phyloP scores from a whole-genome alignment of 352 stramenopile genomes.

The Globisporangium nodosum region DNA sequence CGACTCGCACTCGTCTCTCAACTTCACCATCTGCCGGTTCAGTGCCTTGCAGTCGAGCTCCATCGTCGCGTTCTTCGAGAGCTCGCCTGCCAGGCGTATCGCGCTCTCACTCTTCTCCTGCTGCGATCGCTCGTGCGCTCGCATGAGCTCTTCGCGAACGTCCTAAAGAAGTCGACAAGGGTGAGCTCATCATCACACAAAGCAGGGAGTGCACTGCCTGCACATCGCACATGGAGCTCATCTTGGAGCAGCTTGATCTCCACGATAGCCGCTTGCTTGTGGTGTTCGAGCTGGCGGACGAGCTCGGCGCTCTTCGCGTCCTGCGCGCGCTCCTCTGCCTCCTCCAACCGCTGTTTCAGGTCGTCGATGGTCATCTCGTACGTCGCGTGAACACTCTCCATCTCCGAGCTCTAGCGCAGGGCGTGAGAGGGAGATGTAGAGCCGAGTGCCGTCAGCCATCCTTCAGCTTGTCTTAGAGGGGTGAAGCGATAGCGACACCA shows the following conservation, averaged over 20 bases:
- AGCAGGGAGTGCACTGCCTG: neutral
- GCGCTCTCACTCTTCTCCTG: conserved; percentile 37
- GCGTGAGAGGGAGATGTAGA: neutral
- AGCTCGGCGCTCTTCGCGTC: conserved; percentile 32
- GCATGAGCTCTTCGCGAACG: conserved; percentile 39
- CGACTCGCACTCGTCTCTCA: conserved; percentile 46
- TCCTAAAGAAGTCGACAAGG: conserved; percentile 23
- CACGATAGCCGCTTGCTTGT: conserved; percentile 37
- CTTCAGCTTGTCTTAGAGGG: neutral
- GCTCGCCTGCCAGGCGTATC: conserved; percentile 41
- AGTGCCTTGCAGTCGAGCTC: conserved; percentile 60
- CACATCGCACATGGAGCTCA: conserved; percentile 44
- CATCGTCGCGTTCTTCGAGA: conserved; percentile 30
- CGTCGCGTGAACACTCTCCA: conserved; percentile 66
- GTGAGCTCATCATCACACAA: neutral
- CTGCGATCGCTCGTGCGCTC: conserved; percentile 24
- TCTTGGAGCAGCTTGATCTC: conserved; percentile 60
- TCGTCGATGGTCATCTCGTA: conserved; percentile 57
- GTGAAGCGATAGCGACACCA: too few relatives aligned
- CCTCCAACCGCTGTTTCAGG: conserved; percentile 43
- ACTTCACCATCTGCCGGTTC: conserved; percentile 30
- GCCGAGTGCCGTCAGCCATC: neutral
- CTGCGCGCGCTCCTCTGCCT: conserved; percentile 32
- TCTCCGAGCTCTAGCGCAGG: conserved; percentile 44
- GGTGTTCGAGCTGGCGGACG: conserved; percentile 49